Conservation (phyloP, 306 rosid species). For the Vigna reflexopilosa region DNA sequence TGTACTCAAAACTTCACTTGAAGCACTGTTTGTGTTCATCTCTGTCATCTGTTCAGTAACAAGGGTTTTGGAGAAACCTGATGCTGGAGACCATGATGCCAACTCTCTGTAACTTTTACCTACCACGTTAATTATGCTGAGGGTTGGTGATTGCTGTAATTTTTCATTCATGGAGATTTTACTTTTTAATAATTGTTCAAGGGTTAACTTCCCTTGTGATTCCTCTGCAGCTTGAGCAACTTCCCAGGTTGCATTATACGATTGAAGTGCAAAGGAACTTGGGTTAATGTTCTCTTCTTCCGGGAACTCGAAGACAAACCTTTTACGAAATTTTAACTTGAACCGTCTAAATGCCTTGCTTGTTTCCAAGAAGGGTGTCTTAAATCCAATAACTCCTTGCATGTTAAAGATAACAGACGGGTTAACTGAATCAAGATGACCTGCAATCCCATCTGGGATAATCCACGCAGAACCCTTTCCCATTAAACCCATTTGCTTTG, state of each 20-base stretch:
- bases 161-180: conserved; percentile 43
- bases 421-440: conserved; percentile 59
- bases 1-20: not conserved
- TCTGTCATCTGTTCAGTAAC: not conserved
- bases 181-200: conserved; percentile 34
- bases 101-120: conserved; percentile 59
- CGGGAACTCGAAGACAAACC: conserved; percentile 52
- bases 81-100: conserved; percentile 60
- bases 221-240: conserved; percentile 40
- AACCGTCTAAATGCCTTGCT: conserved; percentile 44
- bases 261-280: conserved; percentile 59
- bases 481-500: conserved; percentile 64
- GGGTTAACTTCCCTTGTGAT: conserved; percentile 40
- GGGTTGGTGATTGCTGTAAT: conserved; percentile 37
- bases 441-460: conserved; percentile 56
- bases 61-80: conserved; percentile 49
- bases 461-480: conserved; percentile 67
- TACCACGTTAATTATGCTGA: conserved; percentile 60
- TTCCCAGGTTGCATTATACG: conserved; percentile 56
- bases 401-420: conserved; percentile 49
- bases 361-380: conserved; percentile 48
- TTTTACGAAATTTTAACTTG: conserved; percentile 53
- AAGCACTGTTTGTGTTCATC: not conserved
- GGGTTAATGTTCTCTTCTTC: conserved; percentile 62
- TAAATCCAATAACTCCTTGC: conserved; percentile 72